phyloP scores from a whole-genome alignment of 805 yeast species.

The Yamadazyma akitaensis region DNA sequence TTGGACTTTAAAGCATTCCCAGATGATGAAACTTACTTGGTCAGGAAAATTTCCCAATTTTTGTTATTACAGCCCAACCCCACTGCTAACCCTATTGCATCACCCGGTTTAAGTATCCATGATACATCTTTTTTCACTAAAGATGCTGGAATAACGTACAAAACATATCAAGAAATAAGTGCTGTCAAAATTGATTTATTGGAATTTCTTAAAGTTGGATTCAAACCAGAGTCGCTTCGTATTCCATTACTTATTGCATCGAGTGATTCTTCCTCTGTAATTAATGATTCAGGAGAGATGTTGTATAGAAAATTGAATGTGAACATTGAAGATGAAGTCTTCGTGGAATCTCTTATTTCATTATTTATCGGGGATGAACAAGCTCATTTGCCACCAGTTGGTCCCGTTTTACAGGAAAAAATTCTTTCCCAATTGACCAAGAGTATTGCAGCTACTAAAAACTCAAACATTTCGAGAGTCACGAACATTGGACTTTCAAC shows the following conservation, averaged over 20 bases:
- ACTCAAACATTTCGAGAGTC: slow-evolving; percentile 43
- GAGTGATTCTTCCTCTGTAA: slow-evolving; percentile 52
- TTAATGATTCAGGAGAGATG: slow-evolving; percentile 54
- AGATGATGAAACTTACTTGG: slow-evolving; percentile 44
- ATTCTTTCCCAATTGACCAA: slow-evolving; percentile 49
- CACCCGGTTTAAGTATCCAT: slow-evolving; percentile 61
- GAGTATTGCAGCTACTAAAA: slow-evolving; percentile 50
- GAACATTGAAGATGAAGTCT: slow-evolving; percentile 47
- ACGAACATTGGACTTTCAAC: slow-evolving; percentile 61
- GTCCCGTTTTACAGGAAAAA: slow-evolving; percentile 50
- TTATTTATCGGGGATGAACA: slow-evolving; percentile 51
- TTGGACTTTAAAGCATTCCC: slow-evolving; percentile 33
- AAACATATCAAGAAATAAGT: slow-evolving; percentile 42
- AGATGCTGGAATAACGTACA: slow-evolving; percentile 63
- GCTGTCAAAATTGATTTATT: slow-evolving; percentile 24
- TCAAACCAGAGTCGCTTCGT: slow-evolving; percentile 34
- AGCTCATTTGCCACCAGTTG: slow-evolving; percentile 48
- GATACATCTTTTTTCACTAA: slow-evolving; percentile 64
- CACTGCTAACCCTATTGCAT: slow-evolving; percentile 25
- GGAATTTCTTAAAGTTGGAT: slow-evolving; percentile 42
- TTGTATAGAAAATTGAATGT: slow-evolving; percentile 47
- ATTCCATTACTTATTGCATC: slow-evolving; percentile 61
- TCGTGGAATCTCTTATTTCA: slow-evolving; percentile 43
- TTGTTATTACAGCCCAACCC: slow-evolving; percentile 51
- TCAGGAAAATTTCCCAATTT: slow-evolving; percentile 50